phyloP scores from a whole-genome alignment of 805 yeast species.

The Pichia eremophila region DNA sequence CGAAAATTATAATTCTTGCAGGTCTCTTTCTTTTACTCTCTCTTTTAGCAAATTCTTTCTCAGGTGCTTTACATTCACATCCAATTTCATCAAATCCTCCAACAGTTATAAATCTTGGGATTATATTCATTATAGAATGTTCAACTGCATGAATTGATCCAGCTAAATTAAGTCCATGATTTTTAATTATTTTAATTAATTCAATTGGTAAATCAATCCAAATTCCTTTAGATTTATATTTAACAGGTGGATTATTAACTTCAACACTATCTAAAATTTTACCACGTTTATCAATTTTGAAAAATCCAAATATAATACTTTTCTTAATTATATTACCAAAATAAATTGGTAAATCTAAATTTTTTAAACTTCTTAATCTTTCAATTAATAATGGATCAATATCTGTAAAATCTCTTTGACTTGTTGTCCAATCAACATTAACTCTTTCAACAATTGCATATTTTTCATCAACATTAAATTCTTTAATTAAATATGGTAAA shows the following conservation, averaged over 20 bases:
- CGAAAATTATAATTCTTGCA: slow-evolving; percentile 76
- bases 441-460: slow-evolving; percentile 83
- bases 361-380: slow-evolving; percentile 46
- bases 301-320: slow-evolving; percentile 82
- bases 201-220: slow-evolving; percentile 80
- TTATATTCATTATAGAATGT: slow-evolving; percentile 73
- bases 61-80: slow-evolving; percentile 97
- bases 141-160: slow-evolving; percentile 97
- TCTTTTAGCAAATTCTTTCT: slow-evolving; percentile 79
- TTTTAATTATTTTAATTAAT: slow-evolving; percentile 50
- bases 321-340: slow-evolving; percentile 70
- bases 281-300: slow-evolving; percentile 68
- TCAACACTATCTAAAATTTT: slow-evolving; percentile 90
- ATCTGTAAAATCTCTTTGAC: slow-evolving; percentile 86
- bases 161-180: slow-evolving; percentile 58
- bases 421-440: slow-evolving; percentile 89
- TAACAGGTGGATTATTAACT: slow-evolving; percentile 79
- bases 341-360: slow-evolving; percentile 47
- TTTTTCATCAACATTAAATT: slow-evolving; percentile 68
- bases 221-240: slow-evolving; percentile 63
- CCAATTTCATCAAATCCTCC: slow-evolving; percentile 63
- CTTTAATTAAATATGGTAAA: slow-evolving; percentile 73
- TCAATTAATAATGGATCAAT: slow-evolving; percentile 79
- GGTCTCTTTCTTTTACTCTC: slow-evolving; percentile 72
- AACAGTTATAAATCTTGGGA: slow-evolving; percentile 65